These are phyloP conservation scores for Heterococcus sp. DNA, from an alignment of 108 stramenopile genomes.

Conservation along the genomic window DNA sequence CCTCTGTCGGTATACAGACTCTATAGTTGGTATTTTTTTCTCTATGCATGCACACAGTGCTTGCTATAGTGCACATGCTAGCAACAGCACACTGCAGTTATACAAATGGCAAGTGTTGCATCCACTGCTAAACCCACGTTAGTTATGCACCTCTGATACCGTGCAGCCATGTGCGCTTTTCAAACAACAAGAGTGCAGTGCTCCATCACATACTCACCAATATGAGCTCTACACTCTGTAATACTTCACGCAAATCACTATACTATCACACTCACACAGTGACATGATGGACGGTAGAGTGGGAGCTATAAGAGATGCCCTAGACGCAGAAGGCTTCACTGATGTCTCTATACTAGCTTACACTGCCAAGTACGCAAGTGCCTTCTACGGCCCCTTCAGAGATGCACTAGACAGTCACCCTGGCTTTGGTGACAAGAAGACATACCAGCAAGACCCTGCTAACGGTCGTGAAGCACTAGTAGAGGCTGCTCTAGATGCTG, in stretches of 20 bases:
- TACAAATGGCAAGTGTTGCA: too few species aligned
- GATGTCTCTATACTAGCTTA: slow-evolving; percentile 96
- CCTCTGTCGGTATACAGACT: too few species aligned
- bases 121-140: too few species aligned
- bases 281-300: slow-evolving; percentile 87
- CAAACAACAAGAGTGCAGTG: slow-evolving; percentile 1
- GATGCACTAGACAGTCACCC: slow-evolving; percentile 88
- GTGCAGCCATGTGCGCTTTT: too few species aligned
- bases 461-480: slow-evolving; percentile 90
- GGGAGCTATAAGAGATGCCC: slow-evolving; percentile 90
- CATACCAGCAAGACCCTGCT: slow-evolving; percentile 98
- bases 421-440: slow-evolving; percentile 86
- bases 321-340: slow-evolving; percentile 96
- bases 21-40: too few species aligned
- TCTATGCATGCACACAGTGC: too few species aligned
- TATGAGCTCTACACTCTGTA: background rate
- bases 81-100: too few species aligned
- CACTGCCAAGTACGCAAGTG: slow-evolving; percentile 97
- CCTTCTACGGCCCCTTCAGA: slow-evolving; percentile 99
- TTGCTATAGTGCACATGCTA: too few species aligned
- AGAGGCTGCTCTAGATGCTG: slow-evolving; percentile 90
- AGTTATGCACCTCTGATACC: too few species aligned
- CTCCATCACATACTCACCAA: slow-evolving; percentile 1
- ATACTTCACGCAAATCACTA: slow-evolving; percentile 1
- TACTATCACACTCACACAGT: too few species aligned